Evolutionary conservation across 2,329 filamentous ascomycete genomes (phyloP), one percentile per base, ranked within the genome.

Genomic region (Hypoxylon sp.): DNA sequence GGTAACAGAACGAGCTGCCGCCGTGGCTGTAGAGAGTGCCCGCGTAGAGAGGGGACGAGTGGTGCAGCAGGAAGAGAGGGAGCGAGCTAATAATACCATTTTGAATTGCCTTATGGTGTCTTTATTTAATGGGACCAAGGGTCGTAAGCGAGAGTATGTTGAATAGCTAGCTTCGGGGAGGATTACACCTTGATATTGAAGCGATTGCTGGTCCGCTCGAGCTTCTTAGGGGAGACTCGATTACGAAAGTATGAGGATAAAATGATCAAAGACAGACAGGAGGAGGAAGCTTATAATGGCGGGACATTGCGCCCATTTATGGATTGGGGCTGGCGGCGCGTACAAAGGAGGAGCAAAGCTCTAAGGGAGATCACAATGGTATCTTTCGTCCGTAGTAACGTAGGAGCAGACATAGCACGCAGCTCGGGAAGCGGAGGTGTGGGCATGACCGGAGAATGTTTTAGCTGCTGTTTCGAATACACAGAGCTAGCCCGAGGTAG

Each of bases 81-180:
- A 81, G 76, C 87, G 87, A 79, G 87, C 86, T 78, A 86, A 78
- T 86, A 91, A 89, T 91, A 78, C 76, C 76, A 78, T 78, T 76
- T 77, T 78, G 73, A 75, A 67, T 58, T 66, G 25, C 59, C 46
- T 51, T 58, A 38, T 50, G 43, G 50, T 52, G 50, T 52, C 21
- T 69, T 49, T 57, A 46, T 50, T 59, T 41, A 60, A 64, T 34
- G 17, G 41, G 46, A 52, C 43, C 38, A 55, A 51, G 6, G 50
- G 34, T 52, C 21, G 59, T 49, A 36, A 34, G 49, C 36, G 43
- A 48, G 19, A 52, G 51, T 65, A 46, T 34, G 19, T 55, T 60
- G 25, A 34, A 19, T 21, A 41, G 34, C 30, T 43, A 41, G 34
- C 36, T 43, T 65, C 48, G 45, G 59, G 51, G 60, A 60, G 13